These are phyloP conservation scores for Abrus pulchellus DNA, from an alignment of 306 rosid genomes.

Conservation along the genomic window DNA sequence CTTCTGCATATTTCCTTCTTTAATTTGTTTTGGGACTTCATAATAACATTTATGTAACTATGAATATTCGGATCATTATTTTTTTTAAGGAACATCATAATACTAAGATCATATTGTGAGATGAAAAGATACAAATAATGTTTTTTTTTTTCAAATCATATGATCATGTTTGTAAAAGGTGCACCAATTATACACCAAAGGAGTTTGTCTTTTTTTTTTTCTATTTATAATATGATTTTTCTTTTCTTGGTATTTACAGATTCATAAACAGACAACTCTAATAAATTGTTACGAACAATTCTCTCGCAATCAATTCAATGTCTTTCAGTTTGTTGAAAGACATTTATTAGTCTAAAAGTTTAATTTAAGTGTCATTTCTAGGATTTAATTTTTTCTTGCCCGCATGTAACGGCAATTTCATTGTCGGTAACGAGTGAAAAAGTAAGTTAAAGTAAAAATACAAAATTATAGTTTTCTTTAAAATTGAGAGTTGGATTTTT, in stretches of 20 bases:
- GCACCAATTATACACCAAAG: neutral
- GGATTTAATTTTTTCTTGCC: neutral
- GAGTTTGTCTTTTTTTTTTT: neutral
- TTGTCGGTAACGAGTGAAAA: neutral
- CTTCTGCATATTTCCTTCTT: neutral
- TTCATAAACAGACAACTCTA: no score
- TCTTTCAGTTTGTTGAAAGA: neutral
- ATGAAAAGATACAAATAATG: neutral
- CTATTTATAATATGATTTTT: neutral
- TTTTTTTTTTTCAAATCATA: neutral
- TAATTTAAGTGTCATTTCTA: neutral
- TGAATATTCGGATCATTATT: slow-evolving; percentile 5
- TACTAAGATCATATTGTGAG: neutral
- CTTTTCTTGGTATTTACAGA: no score
- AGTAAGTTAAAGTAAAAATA: neutral
- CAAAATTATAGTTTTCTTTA: neutral
- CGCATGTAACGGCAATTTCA: neutral
- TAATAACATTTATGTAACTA: slow-evolving; percentile 27
- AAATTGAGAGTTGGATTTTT: neutral
- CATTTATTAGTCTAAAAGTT: no score
- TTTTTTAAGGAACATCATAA: neutral
- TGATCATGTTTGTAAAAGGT: neutral
- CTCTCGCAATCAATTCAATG: neutral
- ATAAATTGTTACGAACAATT: neutral
- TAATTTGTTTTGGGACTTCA: neutral